These are phyloP conservation scores for Leishmania tarentolae DNA, from an alignment of 208 protist genomes.

Conservation along the genomic window DNA sequence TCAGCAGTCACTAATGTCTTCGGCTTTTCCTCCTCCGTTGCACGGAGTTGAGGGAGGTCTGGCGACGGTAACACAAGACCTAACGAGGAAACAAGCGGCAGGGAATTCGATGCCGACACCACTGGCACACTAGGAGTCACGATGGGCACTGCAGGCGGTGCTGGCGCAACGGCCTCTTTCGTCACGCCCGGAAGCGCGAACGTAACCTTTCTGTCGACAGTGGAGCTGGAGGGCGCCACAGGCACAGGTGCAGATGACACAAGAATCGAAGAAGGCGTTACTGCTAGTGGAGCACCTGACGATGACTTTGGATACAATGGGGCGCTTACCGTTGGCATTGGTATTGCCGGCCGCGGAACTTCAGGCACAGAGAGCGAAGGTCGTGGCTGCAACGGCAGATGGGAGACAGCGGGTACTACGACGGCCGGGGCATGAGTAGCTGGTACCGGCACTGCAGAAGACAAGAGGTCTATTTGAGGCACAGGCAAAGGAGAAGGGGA, in stretches of 20 bases:
- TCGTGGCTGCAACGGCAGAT: neutral
- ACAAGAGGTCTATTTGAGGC: neutral
- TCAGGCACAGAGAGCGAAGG: neutral
- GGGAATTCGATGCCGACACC: neutral
- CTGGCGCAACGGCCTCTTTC: neutral
- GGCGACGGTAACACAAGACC: neutral
- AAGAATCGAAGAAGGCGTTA: neutral
- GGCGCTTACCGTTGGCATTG: neutral
- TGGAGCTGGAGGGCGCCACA: neutral
- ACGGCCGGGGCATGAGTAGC: neutral
- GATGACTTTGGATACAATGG: neutral
- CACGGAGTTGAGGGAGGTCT: slow-evolving; percentile 2
- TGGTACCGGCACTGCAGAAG: neutral
- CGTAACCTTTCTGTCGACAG: neutral
- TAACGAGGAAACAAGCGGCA: neutral
- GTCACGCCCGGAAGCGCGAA: neutral
- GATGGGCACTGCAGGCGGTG: neutral
- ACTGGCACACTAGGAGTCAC: neutral
- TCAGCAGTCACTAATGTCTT: neutral
- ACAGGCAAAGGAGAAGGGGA: neutral
- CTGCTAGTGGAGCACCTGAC: neutral
- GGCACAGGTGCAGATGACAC: neutral
- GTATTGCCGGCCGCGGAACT: neutral
- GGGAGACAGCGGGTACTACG: neutral
- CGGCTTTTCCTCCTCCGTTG: slow-evolving; percentile 14